Evolutionary conservation across 2,329 filamentous ascomycete species (phyloP), one percentile per base, ranked within the genome.

Genomic region (Chaetomium olivaceum): DNA sequence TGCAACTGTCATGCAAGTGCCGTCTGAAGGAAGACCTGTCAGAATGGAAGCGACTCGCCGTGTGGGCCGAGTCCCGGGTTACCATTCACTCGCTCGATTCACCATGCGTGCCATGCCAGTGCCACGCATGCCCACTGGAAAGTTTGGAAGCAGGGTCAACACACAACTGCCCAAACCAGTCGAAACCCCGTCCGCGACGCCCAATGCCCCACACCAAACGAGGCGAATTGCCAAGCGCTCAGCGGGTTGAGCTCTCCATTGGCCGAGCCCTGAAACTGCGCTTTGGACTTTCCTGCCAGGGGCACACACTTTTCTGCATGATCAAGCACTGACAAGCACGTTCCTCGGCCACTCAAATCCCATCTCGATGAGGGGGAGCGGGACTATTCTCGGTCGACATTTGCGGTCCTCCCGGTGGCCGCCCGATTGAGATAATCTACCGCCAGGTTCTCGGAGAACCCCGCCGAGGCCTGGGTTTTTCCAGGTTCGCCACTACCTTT

Each of bases 241-340:
- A 43, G 39, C 39, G n/a, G 7, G 1, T 43, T n/a, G 46, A 9
- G 33, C 19, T 19, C n/a, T 48, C 25, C 1, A 67, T 63, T 63
- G 51, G 61, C 21, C 39, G 14, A 25, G 7, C 29, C 33, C 60
- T 66, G 64, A 66, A 66, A 63, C 64, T n/a, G 21, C 52, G 61
- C 64, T 57, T 43, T 43, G 52, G 56, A 31, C 43, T 48, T 29
- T 9, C 3, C 25, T 31, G 19, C 39, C 57, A 46, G 36, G n/a
- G 36, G 11, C 50, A 55, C 33, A 46, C 25, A 16, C 14, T 5
- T 8, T 29, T 4, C 11, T 25, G 61, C 61, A 62, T 66, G 60
- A 62, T 58, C 3, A 48, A 58, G 23, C 39, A 27, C 29, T 6
- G 58, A 62, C 3, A 48, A 58, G 23, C 39, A 27, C 29, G 6